A percentile compares a stretch with the other conserved stretches of the same genome.
Evolutionary conservation across 2,329 filamentous ascomycete genomes (phyloP).

Genomic region (Cordyceps militaris): DNA sequence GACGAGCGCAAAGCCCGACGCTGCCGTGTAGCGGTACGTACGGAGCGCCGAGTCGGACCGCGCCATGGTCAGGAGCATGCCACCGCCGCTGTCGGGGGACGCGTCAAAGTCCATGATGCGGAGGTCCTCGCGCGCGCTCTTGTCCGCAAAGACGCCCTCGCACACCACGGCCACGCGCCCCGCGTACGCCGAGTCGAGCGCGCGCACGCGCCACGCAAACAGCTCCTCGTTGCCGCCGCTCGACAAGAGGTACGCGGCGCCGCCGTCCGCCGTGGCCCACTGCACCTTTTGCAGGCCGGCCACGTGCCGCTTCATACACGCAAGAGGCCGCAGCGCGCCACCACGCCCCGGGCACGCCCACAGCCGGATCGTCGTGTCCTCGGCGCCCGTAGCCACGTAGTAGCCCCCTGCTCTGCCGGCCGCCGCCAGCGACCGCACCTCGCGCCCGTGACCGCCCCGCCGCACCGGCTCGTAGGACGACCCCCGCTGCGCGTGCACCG

Average conservation of each 20-base stretch:
- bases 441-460: conserved; percentile 73
- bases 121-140: conserved; percentile 54
- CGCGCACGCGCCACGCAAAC: conserved; percentile 67
- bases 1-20: conserved; percentile 40
- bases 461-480: conserved; percentile 45
- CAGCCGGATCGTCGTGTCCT: conserved; percentile 67
- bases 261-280: conserved; percentile 63
- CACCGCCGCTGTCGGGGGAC: conserved; percentile 18
- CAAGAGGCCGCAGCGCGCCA: conserved; percentile 40
- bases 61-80: conserved; percentile 57
- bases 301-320: conserved; percentile 68
- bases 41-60: conserved; percentile 80
- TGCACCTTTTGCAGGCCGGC: conserved; percentile 75
- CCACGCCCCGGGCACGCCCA: conserved; percentile 41
- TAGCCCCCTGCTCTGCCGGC: conserved; percentile 27
- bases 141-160: conserved; percentile 47
- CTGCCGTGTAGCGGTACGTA: conserved; percentile 43
- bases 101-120: conserved; percentile 76
- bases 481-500: conserved; percentile 38
- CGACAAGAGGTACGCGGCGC: conserved; percentile 68
- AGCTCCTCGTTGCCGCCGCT: conserved; percentile 86
- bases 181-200: conserved; percentile 37
- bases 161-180: conserved; percentile 47
- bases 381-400: conserved; percentile 60
- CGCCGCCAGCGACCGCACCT: conserved; percentile 55